Evolutionary conservation across 2,329 filamentous ascomycete genomes (phyloP), one percentile per base, ranked within the genome.

Genomic region (Trichoderma aggressivum): DNA sequence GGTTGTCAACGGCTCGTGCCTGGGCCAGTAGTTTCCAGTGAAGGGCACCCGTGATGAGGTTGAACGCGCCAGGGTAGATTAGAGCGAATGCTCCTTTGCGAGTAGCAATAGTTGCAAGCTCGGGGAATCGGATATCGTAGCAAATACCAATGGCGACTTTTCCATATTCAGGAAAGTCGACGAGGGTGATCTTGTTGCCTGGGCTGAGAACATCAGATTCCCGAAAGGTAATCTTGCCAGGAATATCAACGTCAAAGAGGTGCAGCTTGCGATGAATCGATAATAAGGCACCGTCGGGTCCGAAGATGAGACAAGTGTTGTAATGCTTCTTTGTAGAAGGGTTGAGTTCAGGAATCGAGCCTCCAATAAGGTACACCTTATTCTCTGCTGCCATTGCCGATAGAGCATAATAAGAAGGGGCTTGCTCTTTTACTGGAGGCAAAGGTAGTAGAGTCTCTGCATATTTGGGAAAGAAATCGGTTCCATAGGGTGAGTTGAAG

Each of bases 401-500:
- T 14, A 99, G 87, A 8, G 94, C 93, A 80, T 97, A 92, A 86
- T 91, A 98, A 66, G 92, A 94, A 0, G 94, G 94, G 6, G 92
- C 91, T 76, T 92, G 88, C 59, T 89, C 87, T 72, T 84, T 80
- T 2, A 90, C 84, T 0, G 94, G 93, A 28, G 94, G 93, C 4
- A 90, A 91, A 1, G 94, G 93, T 55, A 84, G 82, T 16, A 98
- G 89, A 1, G 89, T 91, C 82, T 99, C 96, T 75, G 96, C 94
- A 81, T 98, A 98, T 73, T 90, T 88, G 66, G 94, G 91, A 83
- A 99, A 99, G 86, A 91, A 94, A 78, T 94, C 81, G 75, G 91
- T 94, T 75, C 96, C 96, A 82, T 99, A 99, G 8, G 95, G 96
- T 56, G 93, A 97, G 85, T 99, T 98, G 89, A 99, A 99, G 86